phyloP scores from a whole-genome alignment of 192 early-diverging fungal genomes.

The Coemansia sp. region DNA sequence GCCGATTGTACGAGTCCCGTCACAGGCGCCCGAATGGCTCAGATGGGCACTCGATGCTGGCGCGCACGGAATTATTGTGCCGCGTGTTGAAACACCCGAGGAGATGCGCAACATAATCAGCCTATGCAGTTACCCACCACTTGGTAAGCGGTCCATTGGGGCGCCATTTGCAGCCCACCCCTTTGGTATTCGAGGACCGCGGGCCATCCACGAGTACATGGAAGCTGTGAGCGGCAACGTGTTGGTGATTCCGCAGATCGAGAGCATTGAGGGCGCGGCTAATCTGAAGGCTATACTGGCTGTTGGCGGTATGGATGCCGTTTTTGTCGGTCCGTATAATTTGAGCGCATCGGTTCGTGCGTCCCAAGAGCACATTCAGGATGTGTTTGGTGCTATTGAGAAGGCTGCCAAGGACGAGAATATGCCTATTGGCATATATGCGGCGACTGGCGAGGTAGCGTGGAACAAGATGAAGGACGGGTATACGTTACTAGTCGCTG shows the following conservation, averaged over 20 bases:
- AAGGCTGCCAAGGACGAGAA: conserved; percentile 30
- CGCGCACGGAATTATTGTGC: conserved; percentile 51
- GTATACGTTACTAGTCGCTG: conserved; percentile 52
- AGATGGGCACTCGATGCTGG: conserved; percentile 56
- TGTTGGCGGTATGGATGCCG: conserved; percentile 38
- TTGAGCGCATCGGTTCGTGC: conserved; percentile 35
- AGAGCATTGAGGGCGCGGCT: conserved; percentile 40
- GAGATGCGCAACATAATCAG: conserved; percentile 38
- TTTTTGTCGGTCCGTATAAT: conserved; percentile 48
- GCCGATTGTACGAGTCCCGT: conserved; percentile 54
- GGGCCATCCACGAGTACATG: conserved; percentile 41
- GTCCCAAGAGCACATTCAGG: conserved; percentile 29
- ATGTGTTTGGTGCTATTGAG: conserved; percentile 34
- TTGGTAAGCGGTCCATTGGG: conserved; percentile 43
- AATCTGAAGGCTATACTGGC: conserved; percentile 46
- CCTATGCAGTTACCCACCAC: conserved; percentile 46
- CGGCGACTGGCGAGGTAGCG: conserved; percentile 37
- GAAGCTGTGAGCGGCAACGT: conserved; percentile 34
- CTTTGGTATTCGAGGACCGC: conserved; percentile 41
- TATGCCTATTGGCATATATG: conserved; percentile 51
- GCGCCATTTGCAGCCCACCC: conserved; percentile 40
- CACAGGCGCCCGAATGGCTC: conserved; percentile 53
- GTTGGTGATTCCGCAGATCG: conserved; percentile 55
- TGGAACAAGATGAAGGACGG: conserved; percentile 30
- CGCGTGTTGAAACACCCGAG: conserved; percentile 48